Percentiles rank a stretch among this genome's conserved stretches.
phyloP scores from a whole-genome alignment of 163 green algal genomes.

The Trebouxia gelatinosa region DNA sequence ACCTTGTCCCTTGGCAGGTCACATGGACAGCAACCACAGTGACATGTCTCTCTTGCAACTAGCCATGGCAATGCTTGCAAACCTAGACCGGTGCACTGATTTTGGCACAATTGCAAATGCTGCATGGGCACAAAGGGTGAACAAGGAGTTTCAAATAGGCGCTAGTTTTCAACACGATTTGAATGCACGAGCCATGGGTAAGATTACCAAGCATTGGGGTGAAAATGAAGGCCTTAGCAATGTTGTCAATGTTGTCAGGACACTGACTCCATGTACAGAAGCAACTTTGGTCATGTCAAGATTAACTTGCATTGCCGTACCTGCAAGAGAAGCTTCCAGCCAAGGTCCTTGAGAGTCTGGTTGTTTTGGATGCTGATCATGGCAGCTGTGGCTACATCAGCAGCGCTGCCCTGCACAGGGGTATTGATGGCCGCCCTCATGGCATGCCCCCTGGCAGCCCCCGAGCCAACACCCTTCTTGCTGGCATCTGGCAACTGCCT shows the following conservation, averaged over 20 bases:
- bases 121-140: too few relatives aligned
- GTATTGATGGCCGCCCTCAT: slow-evolving; percentile 97
- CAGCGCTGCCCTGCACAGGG: slow-evolving; percentile 90
- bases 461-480: not conserved
- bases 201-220: too few relatives aligned
- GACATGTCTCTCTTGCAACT: not conserved
- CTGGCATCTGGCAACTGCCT: slow-evolving; percentile 75
- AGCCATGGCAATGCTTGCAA: too few relatives aligned
- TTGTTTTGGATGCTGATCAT: slow-evolving; percentile 85
- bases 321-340: slow-evolving; percentile 82
- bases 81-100: too few relatives aligned
- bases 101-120: too few relatives aligned
- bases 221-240: too few relatives aligned
- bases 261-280: not conserved
- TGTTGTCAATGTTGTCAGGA: too few relatives aligned
- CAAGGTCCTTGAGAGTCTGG: slow-evolving; percentile 59
- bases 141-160: too few relatives aligned
- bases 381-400: slow-evolving; percentile 83
- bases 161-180: not conserved
- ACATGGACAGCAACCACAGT: not conserved
- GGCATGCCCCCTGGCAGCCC: slow-evolving; percentile 57
- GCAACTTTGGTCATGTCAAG: not conserved
- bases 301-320: slow-evolving; percentile 25
- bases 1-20: not conserved
- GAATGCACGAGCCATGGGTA: not conserved